These are phyloP conservation scores for Rubroboletus pulcherrimus DNA, from an alignment of 768 basidiomycete genomes.

Conservation along the genomic window DNA sequence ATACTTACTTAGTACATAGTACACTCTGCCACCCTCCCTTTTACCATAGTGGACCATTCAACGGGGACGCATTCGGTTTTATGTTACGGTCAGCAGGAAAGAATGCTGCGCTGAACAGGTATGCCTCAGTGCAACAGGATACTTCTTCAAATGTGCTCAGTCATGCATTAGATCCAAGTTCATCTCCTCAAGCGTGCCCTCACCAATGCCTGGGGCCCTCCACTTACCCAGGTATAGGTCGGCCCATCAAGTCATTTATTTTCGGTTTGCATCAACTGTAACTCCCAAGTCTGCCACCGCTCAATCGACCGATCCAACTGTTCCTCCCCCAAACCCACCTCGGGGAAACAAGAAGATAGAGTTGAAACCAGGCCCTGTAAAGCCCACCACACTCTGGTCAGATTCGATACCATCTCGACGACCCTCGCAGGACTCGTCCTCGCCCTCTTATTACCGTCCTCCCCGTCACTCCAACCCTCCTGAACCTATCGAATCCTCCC, in stretches of 20 bases:
- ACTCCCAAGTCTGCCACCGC: constrained; percentile 23
- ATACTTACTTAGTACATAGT: too few species aligned
- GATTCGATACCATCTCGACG: constrained; percentile 16
- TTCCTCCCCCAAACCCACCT: constrained; percentile 23
- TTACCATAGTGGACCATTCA: constrained; percentile 1
- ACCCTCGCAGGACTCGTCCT: constrained; percentile 25
- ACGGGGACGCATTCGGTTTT: constrained; percentile 20
- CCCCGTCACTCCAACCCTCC: constrained; percentile 24
- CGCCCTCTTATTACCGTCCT: constrained; percentile 24
- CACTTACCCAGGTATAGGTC: constrained; percentile 2
- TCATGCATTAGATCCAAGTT: constrained; percentile 19
- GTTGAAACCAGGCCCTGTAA: constrained; percentile 61
- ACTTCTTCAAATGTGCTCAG: constrained; percentile 1
- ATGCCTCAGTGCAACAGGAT: constrained; percentile 6
- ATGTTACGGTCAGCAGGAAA: constrained; percentile 40
- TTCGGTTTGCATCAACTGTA: constrained; percentile 28
- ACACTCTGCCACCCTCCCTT: not conserved
- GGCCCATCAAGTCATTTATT: constrained; percentile 1
- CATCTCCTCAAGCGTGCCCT: not conserved
- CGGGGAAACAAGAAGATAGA: constrained; percentile 50
- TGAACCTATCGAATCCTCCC: constrained; percentile 15
- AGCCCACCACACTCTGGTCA: constrained; percentile 31
- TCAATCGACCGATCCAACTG: constrained; percentile 20
- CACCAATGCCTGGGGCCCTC: not conserved
- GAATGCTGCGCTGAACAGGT: constrained; percentile 40